A percentile compares a stretch with the other conserved stretches of the same genome.
These are phyloP conservation scores for Aspergillus conjunctus DNA, from an alignment of 495 filamentous ascomycete species.

Conservation along the genomic window DNA sequence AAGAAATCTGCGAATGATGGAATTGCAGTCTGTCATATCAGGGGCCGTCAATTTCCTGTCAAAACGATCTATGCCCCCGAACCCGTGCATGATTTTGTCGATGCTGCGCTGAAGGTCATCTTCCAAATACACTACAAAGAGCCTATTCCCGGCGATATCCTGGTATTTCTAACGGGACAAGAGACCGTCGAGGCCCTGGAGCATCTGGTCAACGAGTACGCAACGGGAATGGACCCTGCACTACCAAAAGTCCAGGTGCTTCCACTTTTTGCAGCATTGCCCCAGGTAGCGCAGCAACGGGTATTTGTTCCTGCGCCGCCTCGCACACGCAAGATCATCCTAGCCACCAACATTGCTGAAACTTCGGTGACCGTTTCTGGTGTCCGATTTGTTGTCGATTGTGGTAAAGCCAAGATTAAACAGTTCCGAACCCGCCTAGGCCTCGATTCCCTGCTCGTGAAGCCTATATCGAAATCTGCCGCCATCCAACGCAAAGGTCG, in stretches of 20 bases:
- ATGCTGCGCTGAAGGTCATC: constrained; percentile 77
- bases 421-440: constrained; percentile 83
- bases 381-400: constrained; percentile 88
- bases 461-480: constrained; percentile 89
- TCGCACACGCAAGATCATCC: constrained; percentile 81
- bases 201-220: constrained; percentile 77
- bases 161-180: constrained; percentile 92
- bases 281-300: constrained; percentile 77
- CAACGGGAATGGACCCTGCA: constrained; percentile 64
- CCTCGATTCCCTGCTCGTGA: constrained; percentile 87
- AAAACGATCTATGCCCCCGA: constrained; percentile 73
- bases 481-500: constrained; percentile 91
- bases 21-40: constrained; percentile 68
- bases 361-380: constrained; percentile 96
- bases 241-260: constrained; percentile 74
- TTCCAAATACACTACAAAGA: constrained; percentile 88
- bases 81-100: constrained; percentile 81
- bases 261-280: constrained; percentile 73
- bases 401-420: constrained; percentile 92
- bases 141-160: constrained; percentile 86
- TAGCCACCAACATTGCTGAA: constrained; percentile 97
- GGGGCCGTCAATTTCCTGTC: constrained; percentile 88
- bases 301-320: constrained; percentile 79
- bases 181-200: constrained; percentile 87
- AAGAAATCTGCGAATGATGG: constrained; percentile 21